Conservation (phyloP, 768 basidiomycete species). For the Omphalotus guepiniiformis region DNA sequence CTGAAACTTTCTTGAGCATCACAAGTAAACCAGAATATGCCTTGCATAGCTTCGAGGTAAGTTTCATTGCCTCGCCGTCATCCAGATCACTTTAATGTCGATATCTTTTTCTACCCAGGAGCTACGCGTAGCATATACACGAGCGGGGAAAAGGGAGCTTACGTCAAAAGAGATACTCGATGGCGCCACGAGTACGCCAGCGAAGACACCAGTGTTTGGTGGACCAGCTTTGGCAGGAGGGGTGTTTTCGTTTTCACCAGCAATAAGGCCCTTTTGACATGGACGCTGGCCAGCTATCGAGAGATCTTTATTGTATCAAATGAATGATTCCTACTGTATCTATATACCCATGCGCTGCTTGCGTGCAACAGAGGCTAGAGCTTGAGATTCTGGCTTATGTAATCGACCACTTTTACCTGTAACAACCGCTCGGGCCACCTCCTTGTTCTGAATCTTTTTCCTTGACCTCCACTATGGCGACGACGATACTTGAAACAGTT, state of each 20-base stretch:
- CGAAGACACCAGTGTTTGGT: not conserved
- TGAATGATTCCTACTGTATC: not conserved
- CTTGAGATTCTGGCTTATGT: not conserved
- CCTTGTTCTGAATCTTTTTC: not conserved
- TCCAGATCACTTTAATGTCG: no score
- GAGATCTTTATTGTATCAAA: not conserved
- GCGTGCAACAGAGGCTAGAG: not conserved
- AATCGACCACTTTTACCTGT: not conserved
- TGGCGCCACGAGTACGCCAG: not conserved
- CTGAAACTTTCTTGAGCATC: conserved; percentile 8
- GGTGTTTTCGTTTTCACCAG: not conserved
- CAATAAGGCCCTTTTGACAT: not conserved
- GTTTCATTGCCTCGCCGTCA: no score
- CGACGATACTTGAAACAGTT: not conserved
- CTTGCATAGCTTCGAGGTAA: conserved; percentile 17
- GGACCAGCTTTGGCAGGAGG: not conserved
- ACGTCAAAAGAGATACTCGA: not conserved
- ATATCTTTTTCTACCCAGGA: no score
- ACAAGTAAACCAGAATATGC: conserved; percentile 16
- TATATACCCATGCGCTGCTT: no score
- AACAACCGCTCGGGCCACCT: no score
- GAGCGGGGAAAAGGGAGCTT: not conserved
- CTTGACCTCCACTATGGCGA: not conserved
- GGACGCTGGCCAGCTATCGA: not conserved
- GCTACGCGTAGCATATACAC: not conserved